Base-by-base conservation (phyloP, 768 basidiomycete genomes). In the Crucibulum laeve region DNA sequence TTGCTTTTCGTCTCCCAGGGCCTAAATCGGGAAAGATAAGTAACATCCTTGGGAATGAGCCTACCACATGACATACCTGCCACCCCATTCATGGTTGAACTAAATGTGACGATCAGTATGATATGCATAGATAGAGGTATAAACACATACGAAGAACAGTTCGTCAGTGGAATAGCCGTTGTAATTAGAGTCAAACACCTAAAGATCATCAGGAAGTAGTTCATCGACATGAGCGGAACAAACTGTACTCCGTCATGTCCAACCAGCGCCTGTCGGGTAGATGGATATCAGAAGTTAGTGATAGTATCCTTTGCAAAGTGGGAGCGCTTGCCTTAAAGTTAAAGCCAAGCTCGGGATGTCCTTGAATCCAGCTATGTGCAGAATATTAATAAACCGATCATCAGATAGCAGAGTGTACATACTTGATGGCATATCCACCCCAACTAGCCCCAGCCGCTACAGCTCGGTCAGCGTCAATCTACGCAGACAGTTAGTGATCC, bases 401-500 rank as follows among this genome's bases (percentile, higher is more conserved):
- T 15, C 18, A 5, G 19, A 25, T 33, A 32, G 13, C 18, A 18
- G 22, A 21, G 22, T 24, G 19, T 3, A 44, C 75, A 14, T 54
- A 90, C 88, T 92, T 91, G 68, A 91, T 84, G 11, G 90, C 87
- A 61, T 87, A 91, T 46, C 91, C 92, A 26, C 91, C 90, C 71
- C 85, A 92, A 45, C 83, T 84, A 4, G 82, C 88, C 3, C 92
- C 92, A 35, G 89, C 84, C 35, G 83, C 84, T 8, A 84, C 85
- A 6, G 84, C 77, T 15, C 84, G 71, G 39, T 82, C 77, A 5
- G 76, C 53, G 59, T 90, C 80, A 49, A 89, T 77, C 86, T 87
- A 32, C 23, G 5, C 13, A 22, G 19, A 26, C 22, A 39, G 22
- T 34, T 25, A 33, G 39, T 32, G 30, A 32, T 24, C 14, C 22